Evolutionary conservation across 2,329 filamentous ascomycete genomes (phyloP), one percentile per base, ranked within the genome.

Genomic region (Monilinia laxa): DNA sequence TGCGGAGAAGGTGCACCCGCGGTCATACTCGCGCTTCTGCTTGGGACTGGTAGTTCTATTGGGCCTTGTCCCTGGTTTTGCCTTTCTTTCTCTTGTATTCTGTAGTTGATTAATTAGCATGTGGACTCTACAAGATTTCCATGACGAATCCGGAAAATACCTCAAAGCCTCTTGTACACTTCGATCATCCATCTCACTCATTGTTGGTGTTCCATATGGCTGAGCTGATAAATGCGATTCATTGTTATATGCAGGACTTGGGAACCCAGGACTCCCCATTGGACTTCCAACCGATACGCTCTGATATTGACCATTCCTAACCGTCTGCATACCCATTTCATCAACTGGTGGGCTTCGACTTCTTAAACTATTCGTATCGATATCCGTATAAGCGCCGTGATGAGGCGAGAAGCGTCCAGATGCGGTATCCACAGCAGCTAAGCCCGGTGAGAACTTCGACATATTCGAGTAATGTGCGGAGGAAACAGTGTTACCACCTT

Each of bases 391-490:
- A 45, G 55, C 49, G 38, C 35, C 64, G 9, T 65, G 23, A 47
- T 53, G 55, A 40, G 64, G 55, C 9, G 64, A 65, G 47, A 65
- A 54, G 18, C 47, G 56, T 25, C 56, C 64, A 18, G 64, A 60
- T 10, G 64, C 64, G 2, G 42, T 35, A 31, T 65, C 64, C 25
- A 65, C 23, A 16, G 35, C 64, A 10, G 45, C 20, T 1, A 65
- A 31, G 18, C 55, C 55, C 9, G 64, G 25, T 18, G 64, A 25
- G 1, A 65, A 38, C 16, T 73, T 73, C 18, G 65, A 49, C 66
- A 72, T 72, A 23, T 71, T 73, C 4, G 71, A 59, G 54, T 73
- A 72, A 11, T 73, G 56, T 20, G 67, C 70, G 63, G 73, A 71
- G 12, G 70, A 67, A 12, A 71, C 56, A 3, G 70, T 69, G 1